Base-by-base conservation (phyloP, 148 eudicot species). In the Agrostemma githago region DNA sequence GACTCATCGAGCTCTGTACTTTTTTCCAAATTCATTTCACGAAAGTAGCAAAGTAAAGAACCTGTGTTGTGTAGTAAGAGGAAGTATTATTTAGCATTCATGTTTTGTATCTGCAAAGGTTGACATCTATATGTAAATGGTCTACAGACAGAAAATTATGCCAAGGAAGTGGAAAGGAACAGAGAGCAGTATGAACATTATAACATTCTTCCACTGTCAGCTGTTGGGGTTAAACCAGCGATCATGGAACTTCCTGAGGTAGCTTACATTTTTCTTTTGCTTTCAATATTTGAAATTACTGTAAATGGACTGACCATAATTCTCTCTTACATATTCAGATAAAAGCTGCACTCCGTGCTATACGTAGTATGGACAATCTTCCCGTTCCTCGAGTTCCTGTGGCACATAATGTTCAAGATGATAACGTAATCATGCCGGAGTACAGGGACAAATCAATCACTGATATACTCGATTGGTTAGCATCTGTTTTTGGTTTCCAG, bases 171-270 rank as follows among this genome's bases (percentile, higher is more conserved):
- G 67, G 96, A 89, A 81, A 86, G 86, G 85, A 95, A 89, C 78
- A 88, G 68, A 77, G 92, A 85, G 63, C 92, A 89, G 69, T 76
- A 83, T 77, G 90, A 79, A 81, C 96, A 89, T 83, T 92, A 89
- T 69, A 95, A 95, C 82, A 92, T 95, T 86, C 93, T 95, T 68
- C 99, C 99, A 17, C 74, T 95, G 82, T 82, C 83, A 80, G 88
- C 92, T 74, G 83, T 90, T 76, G 90, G 89, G 43, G 86, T 89
- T 65, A 90, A 90, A 79, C 97, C 97, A 75, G 90, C 92, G 59
- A 92, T 95, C 37, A 92, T 95, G 99, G 89, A 95, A 81, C 90
- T 92, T 79, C 92, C 99, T 11, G 99, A 95, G 99, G 99, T 95
- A 75, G 68, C 62, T 57, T 68, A 60, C 9, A 44, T 72, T 41